A percentile compares a stretch with the other conserved stretches of the same genome.
phyloP scores from a whole-genome alignment of 2,329 filamentous ascomycete species.

The Fusarium ramigenum region DNA sequence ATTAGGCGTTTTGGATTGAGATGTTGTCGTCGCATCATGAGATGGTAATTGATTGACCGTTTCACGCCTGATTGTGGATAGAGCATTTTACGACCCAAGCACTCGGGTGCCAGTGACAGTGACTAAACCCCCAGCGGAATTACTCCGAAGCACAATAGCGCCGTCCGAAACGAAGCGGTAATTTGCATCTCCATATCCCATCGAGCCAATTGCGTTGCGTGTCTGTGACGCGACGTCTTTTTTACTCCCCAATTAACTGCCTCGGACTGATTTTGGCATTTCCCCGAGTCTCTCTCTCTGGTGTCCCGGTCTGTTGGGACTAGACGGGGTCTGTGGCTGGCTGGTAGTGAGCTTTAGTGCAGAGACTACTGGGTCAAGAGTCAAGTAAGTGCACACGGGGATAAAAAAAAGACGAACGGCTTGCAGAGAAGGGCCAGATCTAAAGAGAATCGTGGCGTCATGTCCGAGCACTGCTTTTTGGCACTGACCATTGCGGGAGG shows the following conservation, averaged over 20 bases:
- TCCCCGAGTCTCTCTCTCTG: background rate
- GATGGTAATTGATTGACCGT: background rate
- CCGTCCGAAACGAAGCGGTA: background rate
- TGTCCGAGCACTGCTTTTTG: background rate
- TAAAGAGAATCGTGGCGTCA: slow-evolving; percentile 2
- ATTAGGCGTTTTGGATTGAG: background rate
- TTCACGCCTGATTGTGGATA: background rate
- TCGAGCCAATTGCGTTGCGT: background rate
- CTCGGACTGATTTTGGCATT: background rate
- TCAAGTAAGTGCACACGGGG: background rate
- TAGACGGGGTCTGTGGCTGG: slow-evolving; percentile 1
- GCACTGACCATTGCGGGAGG: background rate
- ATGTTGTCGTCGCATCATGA: background rate
- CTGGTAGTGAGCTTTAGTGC: background rate
- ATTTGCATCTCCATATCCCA: background rate
- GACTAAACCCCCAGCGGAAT: background rate
- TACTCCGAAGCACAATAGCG: background rate
- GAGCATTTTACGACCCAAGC: background rate
- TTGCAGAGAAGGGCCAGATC: background rate
- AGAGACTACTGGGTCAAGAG: background rate
- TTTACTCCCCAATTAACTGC: background rate
- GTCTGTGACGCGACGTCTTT: background rate
- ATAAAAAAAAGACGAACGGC: slow-evolving; percentile 1
- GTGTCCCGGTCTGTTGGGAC: background rate
- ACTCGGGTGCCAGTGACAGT: background rate